Base-by-base conservation (phyloP, 768 basidiomycete species). In the Amanita pseudoporphyria region DNA sequence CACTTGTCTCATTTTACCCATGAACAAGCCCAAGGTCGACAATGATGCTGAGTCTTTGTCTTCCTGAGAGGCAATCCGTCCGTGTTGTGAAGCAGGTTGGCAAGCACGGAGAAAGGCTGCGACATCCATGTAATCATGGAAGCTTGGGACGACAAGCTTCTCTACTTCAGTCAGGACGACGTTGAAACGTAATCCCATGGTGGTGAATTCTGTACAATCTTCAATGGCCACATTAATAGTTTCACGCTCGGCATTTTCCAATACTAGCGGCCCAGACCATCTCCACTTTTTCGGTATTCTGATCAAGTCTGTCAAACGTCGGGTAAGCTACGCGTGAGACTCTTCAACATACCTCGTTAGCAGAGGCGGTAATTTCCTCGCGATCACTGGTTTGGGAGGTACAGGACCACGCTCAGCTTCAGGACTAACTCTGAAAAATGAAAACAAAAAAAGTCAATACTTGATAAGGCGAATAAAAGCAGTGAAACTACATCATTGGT, bases 241-340 rank as follows among this genome's bases (percentile, higher is more conserved):
- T 48, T 78, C 70, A 22, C 64, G 65, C 4, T 60, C 61, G 10
- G 63, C 60, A 18, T 62, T 62, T 21, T 66, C 67, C 18, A 76
- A 67, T 47, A 71, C 69, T 24, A 85, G 64, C 18, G 74, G 64
- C 19, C 82, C 84, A 32, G 69, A 64, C 84, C 85, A 86, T 54
- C 70, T 78, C 77, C 77, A 87, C 47, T 75, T 75, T 58, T 78
- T 79, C 18, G 67, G 68, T 35, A 79, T 76, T 54, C 82, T 84
- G 61, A 1, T 60, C 52, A 24, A 16, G 26, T 22, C 28, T 30
- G 14, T 48, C 19, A 38, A 10, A 28, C 42, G 9, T n/a, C 28
- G 24, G 28, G 19, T 9, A 24, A 37, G 31, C 26, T 28, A 18
- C 6, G 22, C 0, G 40, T 12, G 21, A 46, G 42, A 19, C 47